A percentile compares a stretch with the other conserved stretches of the same genome.
These are phyloP conservation scores for Boletales sp. DNA, from an alignment of 768 basidiomycete genomes.

Conservation along the genomic window DNA sequence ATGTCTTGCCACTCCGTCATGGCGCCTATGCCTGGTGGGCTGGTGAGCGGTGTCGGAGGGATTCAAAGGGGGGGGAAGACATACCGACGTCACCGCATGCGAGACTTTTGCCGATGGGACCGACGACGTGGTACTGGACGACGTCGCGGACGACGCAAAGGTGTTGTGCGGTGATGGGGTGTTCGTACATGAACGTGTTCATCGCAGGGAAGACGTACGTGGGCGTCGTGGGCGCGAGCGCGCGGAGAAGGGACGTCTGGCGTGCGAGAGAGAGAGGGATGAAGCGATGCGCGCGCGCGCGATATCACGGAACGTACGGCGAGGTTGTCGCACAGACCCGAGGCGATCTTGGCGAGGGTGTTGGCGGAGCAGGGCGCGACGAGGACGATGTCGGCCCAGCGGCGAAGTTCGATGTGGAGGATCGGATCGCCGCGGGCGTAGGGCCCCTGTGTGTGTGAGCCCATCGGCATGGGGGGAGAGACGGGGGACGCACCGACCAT, in stretches of 20 bases:
- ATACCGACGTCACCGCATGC: slow-evolving; percentile 91
- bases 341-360: slow-evolving; percentile 88
- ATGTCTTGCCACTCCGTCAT: slow-evolving; percentile 98
- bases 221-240: slow-evolving; percentile 76
- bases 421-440: slow-evolving; percentile 87
- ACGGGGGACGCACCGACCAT: slow-evolving; percentile 69
- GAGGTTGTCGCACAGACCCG: slow-evolving; percentile 88
- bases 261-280: too few species aligned
- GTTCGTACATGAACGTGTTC: slow-evolving; percentile 98
- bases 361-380: slow-evolving; percentile 97
- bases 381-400: slow-evolving; percentile 95
- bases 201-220: slow-evolving; percentile 95
- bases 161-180: slow-evolving; percentile 87
- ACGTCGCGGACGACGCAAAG: slow-evolving; percentile 70
- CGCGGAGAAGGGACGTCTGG: slow-evolving; percentile 80
- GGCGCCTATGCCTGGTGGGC: slow-evolving; percentile 70
- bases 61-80: slow-evolving; percentile 17
- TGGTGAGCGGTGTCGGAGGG: background rate
- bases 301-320: slow-evolving; percentile 40
- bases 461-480: background rate
- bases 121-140: slow-evolving; percentile 75
- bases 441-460: slow-evolving; percentile 44
- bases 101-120: slow-evolving; percentile 83
- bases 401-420: slow-evolving; percentile 89
- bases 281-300: too few species aligned